Conservation (phyloP, 441 rosid species). For the Populus trichocarpa region DNA sequence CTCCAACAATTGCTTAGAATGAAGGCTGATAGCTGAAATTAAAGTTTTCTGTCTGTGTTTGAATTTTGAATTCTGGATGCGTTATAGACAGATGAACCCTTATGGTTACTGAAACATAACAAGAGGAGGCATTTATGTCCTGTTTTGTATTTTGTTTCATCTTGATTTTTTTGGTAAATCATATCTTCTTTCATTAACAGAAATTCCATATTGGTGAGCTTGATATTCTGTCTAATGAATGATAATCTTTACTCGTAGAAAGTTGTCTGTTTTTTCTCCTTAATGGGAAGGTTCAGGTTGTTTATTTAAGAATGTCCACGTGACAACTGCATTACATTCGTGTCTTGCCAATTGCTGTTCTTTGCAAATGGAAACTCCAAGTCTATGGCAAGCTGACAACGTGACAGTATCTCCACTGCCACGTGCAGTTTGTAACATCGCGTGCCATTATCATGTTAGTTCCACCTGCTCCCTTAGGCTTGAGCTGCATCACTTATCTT, state of each 20-base stretch:
- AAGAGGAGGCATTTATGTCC: neutral
- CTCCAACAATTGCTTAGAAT: slow-evolving; percentile 1
- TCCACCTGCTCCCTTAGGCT: neutral
- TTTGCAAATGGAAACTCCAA: slow-evolving; percentile 18
- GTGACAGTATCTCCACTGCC: slow-evolving; percentile 23
- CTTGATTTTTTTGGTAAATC: neutral
- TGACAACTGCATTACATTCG: neutral
- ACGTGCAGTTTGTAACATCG: slow-evolving; percentile 25
- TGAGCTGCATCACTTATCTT: neutral
- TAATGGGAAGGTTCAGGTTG: neutral
- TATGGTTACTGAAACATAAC: neutral
- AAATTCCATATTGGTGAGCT: neutral
- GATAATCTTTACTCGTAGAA: neutral
- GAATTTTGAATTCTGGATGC: slow-evolving; percentile 9
- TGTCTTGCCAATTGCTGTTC: slow-evolving; percentile 21
- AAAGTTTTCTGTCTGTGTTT: neutral
- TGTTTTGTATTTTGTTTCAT: neutral
- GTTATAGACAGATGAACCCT: slow-evolving; percentile 3
- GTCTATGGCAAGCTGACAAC: slow-evolving; percentile 25
- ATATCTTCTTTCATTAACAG: neutral
- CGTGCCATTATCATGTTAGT: slow-evolving; percentile 28
- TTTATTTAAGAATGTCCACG: neutral
- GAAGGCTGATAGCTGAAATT: neutral
- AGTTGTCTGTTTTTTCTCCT: neutral
- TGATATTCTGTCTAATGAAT: neutral